phyloP scores from a whole-genome alignment of 148 eudicot genomes.

The Rhododendron henanense region DNA sequence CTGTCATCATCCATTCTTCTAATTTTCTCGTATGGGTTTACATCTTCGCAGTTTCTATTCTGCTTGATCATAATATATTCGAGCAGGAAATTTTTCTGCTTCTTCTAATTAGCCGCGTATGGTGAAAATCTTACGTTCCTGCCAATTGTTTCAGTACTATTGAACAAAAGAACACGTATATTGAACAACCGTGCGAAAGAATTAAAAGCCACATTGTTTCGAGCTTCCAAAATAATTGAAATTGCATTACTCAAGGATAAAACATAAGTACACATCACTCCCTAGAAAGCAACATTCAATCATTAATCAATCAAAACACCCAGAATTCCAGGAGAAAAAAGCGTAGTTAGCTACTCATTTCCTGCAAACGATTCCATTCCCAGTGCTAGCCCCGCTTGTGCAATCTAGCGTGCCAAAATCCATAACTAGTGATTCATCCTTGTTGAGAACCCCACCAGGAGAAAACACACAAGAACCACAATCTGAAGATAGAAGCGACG shows the following conservation, averaged over 20 bases:
- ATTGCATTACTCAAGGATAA: neutral
- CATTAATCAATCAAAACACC: neutral
- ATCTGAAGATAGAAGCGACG: too few species aligned
- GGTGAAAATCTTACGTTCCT: neutral
- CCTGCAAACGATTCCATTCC: constrained; percentile 48
- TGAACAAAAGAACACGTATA: neutral
- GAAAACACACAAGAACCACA: too few species aligned
- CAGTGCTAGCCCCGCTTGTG: constrained; percentile 27
- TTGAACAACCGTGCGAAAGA: neutral
- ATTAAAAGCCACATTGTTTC: neutral
- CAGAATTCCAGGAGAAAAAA: neutral
- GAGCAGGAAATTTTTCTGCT: neutral
- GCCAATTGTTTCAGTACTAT: neutral
- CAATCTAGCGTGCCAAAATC: constrained; percentile 37
- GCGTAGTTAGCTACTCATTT: constrained; percentile 18
- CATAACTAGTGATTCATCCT: constrained; percentile 20
- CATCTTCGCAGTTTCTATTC: neutral
- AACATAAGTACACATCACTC: neutral
- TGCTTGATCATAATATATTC: neutral
- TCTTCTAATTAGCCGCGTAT: neutral
- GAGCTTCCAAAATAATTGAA: neutral
- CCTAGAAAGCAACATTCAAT: neutral
- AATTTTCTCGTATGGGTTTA: neutral
- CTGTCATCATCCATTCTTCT: neutral
- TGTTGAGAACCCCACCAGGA: neutral